A percentile compares a stretch with the other conserved stretches of the same genome.
These are phyloP conservation scores for Boletellus dicymbophilus DNA, from an alignment of 1,284 basidiomycete genomes.

Conservation along the genomic window DNA sequence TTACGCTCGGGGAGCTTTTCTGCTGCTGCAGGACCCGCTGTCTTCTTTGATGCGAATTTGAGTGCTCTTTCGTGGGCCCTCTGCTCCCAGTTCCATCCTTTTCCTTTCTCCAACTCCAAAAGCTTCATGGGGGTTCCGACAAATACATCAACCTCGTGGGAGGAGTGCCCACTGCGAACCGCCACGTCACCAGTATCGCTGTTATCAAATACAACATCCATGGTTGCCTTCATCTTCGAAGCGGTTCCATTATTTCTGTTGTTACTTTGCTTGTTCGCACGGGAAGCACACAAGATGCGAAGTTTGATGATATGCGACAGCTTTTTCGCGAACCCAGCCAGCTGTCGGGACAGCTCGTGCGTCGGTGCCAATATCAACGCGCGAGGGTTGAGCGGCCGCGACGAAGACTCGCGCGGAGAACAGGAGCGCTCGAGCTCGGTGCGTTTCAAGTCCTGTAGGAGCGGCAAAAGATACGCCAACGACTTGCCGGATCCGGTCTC, in stretches of 20 bases:
- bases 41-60: conserved; percentile 20
- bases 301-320: conserved; percentile 77
- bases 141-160: conserved; percentile 65
- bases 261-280: conserved; percentile 50
- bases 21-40: conserved; percentile 25
- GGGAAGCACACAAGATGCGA: conserved; percentile 70
- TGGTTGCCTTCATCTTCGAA: conserved; percentile 47
- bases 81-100: conserved; percentile 61
- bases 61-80: conserved; percentile 29
- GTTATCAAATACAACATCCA: conserved; percentile 21
- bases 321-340: conserved; percentile 71
- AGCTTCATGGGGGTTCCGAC: conserved; percentile 78
- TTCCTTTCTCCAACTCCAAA: conserved; percentile 69
- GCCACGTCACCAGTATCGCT: conserved; percentile 14
- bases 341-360: conserved; percentile 83
- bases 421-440: conserved; percentile 40
- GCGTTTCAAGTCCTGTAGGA: conserved; percentile 76
- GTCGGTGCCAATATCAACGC: conserved; percentile 84
- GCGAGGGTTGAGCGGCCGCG: conserved; percentile 55
- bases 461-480: conserved; percentile 84
- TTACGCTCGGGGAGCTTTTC: conserved; percentile 32
- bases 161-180: conserved; percentile 12
- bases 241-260: conserved; percentile 41
- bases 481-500: conserved; percentile 93
- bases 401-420: conserved; percentile 7